Evolutionary conservation across 2,329 filamentous ascomycete genomes (phyloP).

Genomic region (Graphiopsis chlorocephala): DNA sequence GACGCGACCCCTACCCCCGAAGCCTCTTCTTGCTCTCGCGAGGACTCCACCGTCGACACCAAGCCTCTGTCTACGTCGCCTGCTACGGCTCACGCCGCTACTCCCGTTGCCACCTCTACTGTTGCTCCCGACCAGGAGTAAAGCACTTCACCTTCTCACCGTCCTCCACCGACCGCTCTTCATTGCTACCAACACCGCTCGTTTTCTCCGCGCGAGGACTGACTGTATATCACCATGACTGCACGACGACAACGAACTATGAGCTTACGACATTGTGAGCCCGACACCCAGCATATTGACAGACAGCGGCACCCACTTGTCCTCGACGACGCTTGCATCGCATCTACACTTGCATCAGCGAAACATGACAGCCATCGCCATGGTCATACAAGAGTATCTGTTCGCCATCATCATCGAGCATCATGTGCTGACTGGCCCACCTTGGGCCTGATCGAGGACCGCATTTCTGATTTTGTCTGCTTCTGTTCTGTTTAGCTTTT

Average conservation of each 20-base stretch:
- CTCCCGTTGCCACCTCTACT: constrained; percentile 27
- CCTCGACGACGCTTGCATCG: constrained; percentile 13
- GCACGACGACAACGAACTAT: constrained; percentile 15
- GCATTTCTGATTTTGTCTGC: background rate
- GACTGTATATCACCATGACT: constrained; percentile 16
- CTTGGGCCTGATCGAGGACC: constrained; percentile 6
- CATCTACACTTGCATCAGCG: constrained; percentile 12
- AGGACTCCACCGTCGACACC: constrained; percentile 16
- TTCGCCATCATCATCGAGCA: constrained; percentile 12
- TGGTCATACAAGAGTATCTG: background rate
- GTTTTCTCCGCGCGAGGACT: constrained; percentile 13
- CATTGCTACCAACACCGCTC: constrained; percentile 9
- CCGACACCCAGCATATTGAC: constrained; percentile 8
- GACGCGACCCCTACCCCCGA: constrained; percentile 23
- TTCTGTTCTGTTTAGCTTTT: background rate
- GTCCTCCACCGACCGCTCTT: background rate
- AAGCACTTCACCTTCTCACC: constrained; percentile 5
- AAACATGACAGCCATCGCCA: constrained; percentile 10
- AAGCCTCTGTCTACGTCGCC: constrained; percentile 27
- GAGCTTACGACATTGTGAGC: constrained; percentile 14
- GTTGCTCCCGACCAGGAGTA: constrained; percentile 28
- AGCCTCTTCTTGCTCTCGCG: constrained; percentile 16
- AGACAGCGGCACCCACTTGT: constrained; percentile 16
- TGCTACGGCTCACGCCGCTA: constrained; percentile 23
- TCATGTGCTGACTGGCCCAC: constrained; percentile 14